A percentile compares a stretch with the other conserved stretches of the same genome.
phyloP scores from a whole-genome alignment of 345 rosid genomes.

The Salix dunnii region DNA sequence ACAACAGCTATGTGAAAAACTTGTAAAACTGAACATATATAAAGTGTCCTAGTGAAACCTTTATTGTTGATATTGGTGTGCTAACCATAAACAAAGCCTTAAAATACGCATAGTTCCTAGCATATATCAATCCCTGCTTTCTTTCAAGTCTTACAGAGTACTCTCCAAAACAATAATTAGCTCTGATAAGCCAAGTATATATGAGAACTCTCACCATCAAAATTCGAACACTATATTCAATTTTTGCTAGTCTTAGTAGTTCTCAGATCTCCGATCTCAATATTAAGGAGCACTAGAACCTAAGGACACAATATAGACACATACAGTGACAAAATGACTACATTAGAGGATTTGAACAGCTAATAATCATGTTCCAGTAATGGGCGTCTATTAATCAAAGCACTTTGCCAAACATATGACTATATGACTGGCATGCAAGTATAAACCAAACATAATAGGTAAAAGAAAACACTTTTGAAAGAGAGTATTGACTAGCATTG shows the following conservation, averaged over 20 bases:
- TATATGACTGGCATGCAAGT: background rate
- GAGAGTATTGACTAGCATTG: background rate
- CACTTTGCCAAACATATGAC: background rate
- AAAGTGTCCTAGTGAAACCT: background rate
- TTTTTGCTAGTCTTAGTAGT: background rate
- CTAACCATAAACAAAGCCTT: background rate
- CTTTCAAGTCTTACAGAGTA: background rate
- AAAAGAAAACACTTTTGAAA: background rate
- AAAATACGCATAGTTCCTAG: background rate
- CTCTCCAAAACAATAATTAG: background rate
- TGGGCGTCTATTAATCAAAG: background rate
- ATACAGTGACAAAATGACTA: background rate
- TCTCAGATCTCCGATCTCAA: background rate
- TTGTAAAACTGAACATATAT: background rate
- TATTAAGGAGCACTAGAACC: background rate
- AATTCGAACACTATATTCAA: background rate
- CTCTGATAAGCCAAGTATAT: background rate
- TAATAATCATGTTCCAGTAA: background rate
- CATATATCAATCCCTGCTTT: background rate
- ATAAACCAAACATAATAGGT: background rate
- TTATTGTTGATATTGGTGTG: background rate
- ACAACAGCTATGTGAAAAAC: background rate
- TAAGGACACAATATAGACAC: background rate
- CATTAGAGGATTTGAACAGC: background rate
- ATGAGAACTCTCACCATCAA: background rate